Evolutionary conservation across 441 rosid genomes (phyloP).

Genomic region (Arabidopsis lyrata): DNA sequence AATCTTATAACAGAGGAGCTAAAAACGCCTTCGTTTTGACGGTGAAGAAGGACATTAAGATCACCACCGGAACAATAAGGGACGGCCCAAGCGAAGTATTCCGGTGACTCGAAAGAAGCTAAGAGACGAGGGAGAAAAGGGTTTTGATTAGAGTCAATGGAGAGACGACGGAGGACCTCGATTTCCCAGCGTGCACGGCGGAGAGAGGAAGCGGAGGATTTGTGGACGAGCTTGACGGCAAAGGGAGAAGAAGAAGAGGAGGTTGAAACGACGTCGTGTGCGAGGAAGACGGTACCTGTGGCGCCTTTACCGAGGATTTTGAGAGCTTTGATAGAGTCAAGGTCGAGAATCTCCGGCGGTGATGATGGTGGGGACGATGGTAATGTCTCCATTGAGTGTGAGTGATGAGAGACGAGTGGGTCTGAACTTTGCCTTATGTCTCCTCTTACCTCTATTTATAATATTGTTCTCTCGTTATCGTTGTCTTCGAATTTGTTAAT

Average conservation of each 20-base stretch:
- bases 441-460: constrained; percentile 42
- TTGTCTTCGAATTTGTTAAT: constrained; percentile 30
- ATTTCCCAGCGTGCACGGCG: constrained; percentile 95
- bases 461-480: constrained; percentile 31
- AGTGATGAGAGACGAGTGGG: constrained; percentile 46
- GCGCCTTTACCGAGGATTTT: constrained; percentile 89
- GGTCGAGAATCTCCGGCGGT: constrained; percentile 43
- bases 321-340: constrained; percentile 65
- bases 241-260: constrained; percentile 57
- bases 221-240: constrained; percentile 86
- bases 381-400: constrained; percentile 39
- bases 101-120: constrained; percentile 64
- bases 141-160: constrained; percentile 48
- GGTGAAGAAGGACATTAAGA: constrained; percentile 78
- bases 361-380: constrained; percentile 35
- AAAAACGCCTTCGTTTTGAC: constrained; percentile 80
- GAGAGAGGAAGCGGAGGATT: constrained; percentile 62
- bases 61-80: constrained; percentile 95
- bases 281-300: constrained; percentile 93
- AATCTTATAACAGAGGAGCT: constrained; percentile 76
- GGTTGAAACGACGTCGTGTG: constrained; percentile 54
- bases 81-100: constrained; percentile 77
- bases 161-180: constrained; percentile 60
- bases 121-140: constrained; percentile 84
- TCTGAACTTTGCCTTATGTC: constrained; percentile 31